Evolutionary conservation across 257 asterid genomes (phyloP).

Genomic region (Avicennia marina): DNA sequence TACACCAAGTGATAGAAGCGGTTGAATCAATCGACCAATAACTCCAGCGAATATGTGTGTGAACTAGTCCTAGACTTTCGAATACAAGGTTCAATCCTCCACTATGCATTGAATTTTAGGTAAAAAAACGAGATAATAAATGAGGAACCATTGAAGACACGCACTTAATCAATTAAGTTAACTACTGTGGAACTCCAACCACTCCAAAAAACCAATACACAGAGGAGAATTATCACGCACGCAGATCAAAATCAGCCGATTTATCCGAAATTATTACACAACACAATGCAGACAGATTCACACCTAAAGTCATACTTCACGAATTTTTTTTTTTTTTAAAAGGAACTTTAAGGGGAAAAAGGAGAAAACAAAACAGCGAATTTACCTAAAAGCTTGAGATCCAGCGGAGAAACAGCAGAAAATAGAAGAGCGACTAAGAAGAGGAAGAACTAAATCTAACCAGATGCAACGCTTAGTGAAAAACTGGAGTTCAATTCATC

Average conservation of each 20-base stretch:
- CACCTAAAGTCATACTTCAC: conserved; percentile 15
- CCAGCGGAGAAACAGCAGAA: conserved; percentile 26
- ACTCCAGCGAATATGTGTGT: not conserved
- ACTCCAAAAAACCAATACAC: not conserved
- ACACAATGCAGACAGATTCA: conserved; percentile 20
- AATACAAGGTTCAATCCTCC: too few species aligned
- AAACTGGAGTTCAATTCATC: not conserved
- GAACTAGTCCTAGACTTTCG: too few species aligned
- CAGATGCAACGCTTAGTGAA: conserved; percentile 10
- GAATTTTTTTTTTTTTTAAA: too few species aligned
- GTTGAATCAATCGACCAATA: conserved; percentile 7
- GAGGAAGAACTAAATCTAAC: conserved; percentile 7
- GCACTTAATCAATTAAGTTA: too few species aligned
- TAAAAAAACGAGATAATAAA: conserved; percentile 5
- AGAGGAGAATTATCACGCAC: not conserved
- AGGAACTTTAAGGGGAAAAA: too few species aligned
- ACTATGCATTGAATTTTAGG: too few species aligned
- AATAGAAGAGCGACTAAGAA: not conserved
- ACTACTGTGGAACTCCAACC: conserved; percentile 16
- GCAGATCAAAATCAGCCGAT: conserved; percentile 10
- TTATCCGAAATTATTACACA: conserved; percentile 3
- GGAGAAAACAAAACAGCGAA: not conserved
- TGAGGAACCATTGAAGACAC: conserved; percentile 4
- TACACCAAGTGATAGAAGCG: not conserved
- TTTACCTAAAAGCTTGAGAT: conserved; percentile 31